Evolutionary conservation across 2,329 filamentous ascomycete genomes (phyloP), one percentile per base, ranked within the genome.

Genomic region (Arthrobotrys iridis): DNA sequence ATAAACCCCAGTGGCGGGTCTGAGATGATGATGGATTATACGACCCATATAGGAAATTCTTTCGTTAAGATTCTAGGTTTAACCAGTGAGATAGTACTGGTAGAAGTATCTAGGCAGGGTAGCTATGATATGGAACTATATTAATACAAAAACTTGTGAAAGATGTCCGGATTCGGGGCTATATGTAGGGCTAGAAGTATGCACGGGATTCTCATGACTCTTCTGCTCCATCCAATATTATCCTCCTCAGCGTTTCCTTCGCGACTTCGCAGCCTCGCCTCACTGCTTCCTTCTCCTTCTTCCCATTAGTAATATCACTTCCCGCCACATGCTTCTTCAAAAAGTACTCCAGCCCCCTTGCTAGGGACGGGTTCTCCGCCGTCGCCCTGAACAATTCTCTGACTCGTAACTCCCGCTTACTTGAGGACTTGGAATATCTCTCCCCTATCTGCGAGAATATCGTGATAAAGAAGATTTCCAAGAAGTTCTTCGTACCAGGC

Each of bases 401-500:
- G 26, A 96, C 83, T 0, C 84, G 84, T 63, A 85, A 84, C 68
- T 89, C 87, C 76, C 89, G 85, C 74, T 85, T 84, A 1, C 81
- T 80, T n/a, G 71, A 68, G 6, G 71, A 64, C 18, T 64, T 67
- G 11, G 71, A 57, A 37, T 3, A 75, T 30, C 63, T 80, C 77
- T 79, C 67, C 77, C 77, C 0, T 40, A 55, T 79, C 63, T 81
- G 80, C 10, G 76, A 78, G 37, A 98, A 87, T 10, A 93, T 82
- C 1, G 89, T 91, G 55, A 95, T 88, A 13, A 98, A 85, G 78
- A 97, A 83, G 5, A 95, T 84, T 81, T 97, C 93, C 48, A 93
- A 85, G 80, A 98, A 95, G 22, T 88, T 87, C 67, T 87, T 88
- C 0, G 92, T 92, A 82, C 91, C 93, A 5, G 88, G 84, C 80